Evolutionary conservation across 805 yeast species (phyloP).

Genomic region (Metschnikowia anglica): DNA sequence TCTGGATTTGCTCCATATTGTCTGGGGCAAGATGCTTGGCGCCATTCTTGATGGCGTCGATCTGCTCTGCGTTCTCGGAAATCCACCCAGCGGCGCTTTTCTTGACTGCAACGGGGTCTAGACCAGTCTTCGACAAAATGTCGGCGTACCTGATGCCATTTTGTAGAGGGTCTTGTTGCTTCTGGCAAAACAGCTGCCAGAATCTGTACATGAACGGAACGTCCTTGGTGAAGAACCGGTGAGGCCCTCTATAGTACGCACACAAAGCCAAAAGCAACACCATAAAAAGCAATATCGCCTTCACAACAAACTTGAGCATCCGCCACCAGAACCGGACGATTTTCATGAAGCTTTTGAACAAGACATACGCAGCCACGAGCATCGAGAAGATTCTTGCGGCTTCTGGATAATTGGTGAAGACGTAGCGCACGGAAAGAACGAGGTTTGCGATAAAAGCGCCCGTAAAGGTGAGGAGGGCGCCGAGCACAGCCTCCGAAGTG

Average conservation of each 20-base stretch:
- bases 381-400: slow-evolving; percentile 8
- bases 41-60: slow-evolving; percentile 8
- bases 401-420: slow-evolving; percentile 11
- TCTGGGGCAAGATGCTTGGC: slow-evolving; percentile 8
- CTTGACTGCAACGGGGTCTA: slow-evolving; percentile 7
- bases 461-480: not conserved
- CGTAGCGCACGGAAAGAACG: slow-evolving; percentile 7
- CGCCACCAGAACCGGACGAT: slow-evolving; percentile 17
- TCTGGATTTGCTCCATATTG: slow-evolving; percentile 5
- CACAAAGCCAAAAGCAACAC: slow-evolving; percentile 1
- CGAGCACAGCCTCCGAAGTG: slow-evolving; percentile 4
- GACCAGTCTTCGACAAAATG: slow-evolving; percentile 1
- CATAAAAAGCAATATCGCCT: slow-evolving; percentile 6
- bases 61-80: slow-evolving; percentile 9
- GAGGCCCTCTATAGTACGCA: slow-evolving; percentile 15
- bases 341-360: slow-evolving; percentile 11
- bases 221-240: slow-evolving; percentile 14
- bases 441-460: slow-evolving; percentile 1
- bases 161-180: slow-evolving; percentile 4
- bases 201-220: slow-evolving; percentile 6
- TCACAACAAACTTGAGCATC: slow-evolving; percentile 8
- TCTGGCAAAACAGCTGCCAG: slow-evolving; percentile 11
- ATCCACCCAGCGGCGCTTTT: slow-evolving; percentile 8
- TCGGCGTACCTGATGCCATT: slow-evolving; percentile 3
- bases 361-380: slow-evolving; percentile 10